Conservation (phyloP, 1,284 basidiomycete species). For the Cutaneotrichosporon arboriforme region DNA sequence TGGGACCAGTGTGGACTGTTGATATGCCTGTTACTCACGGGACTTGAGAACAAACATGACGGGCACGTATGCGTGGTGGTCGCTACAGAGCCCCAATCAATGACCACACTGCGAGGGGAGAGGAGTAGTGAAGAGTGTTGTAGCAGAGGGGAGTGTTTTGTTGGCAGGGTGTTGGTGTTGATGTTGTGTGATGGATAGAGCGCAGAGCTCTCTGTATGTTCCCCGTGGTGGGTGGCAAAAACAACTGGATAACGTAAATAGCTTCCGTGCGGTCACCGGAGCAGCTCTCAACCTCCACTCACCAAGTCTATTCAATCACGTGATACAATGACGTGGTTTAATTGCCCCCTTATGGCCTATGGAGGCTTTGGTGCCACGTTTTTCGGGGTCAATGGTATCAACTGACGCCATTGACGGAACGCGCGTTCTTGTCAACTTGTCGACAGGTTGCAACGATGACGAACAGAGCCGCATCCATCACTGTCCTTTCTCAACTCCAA, state of each 20-base stretch:
- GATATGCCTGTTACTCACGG: conserved; percentile 54
- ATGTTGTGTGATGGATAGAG: not conserved
- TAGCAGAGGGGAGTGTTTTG: not conserved
- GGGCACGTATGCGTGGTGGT: not conserved
- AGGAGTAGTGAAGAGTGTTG: no score
- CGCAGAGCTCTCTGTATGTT: no score
- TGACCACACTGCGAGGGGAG: no score
- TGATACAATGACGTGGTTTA: not conserved
- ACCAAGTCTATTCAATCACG: not conserved
- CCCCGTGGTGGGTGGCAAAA: conserved; percentile 5
- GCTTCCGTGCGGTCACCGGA: not conserved
- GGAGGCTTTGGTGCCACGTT: not conserved
- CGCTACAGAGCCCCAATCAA: no score
- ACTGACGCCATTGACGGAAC: conserved; percentile 6
- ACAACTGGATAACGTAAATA: not conserved
- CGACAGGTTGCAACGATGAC: not conserved
- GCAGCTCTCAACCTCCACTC: not conserved
- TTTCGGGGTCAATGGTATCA: conserved; percentile 5
- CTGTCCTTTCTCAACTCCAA: conserved; percentile 6
- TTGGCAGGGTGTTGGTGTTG: not conserved
- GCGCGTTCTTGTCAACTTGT: conserved; percentile 9
- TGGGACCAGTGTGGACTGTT: conserved; percentile 5
- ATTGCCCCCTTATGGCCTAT: no score
- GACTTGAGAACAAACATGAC: conserved; percentile 73
- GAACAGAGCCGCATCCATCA: not conserved